Evolutionary conservation across 2,329 filamentous ascomycete genomes (phyloP).

Genomic region (Thielaviopsis punctulata): DNA sequence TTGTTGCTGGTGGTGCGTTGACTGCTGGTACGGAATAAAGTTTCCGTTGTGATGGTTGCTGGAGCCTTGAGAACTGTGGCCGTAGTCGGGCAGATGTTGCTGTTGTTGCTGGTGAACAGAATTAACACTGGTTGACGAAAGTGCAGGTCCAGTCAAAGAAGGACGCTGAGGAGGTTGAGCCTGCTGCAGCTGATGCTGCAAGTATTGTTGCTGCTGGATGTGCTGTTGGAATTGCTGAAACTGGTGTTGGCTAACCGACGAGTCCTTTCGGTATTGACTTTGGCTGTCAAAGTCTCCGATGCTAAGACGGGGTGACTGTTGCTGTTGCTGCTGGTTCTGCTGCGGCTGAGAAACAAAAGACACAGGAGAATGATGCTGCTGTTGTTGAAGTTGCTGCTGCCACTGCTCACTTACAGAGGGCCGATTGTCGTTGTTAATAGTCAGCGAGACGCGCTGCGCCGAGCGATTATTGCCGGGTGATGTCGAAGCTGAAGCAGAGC

Average conservation of each 20-base stretch:
- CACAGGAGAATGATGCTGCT: constrained; percentile 12
- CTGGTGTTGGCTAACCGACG: constrained; percentile 15
- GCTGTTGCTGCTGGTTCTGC: constrained; percentile 14
- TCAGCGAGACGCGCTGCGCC: constrained; percentile 11
- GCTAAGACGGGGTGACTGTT: constrained; percentile 19
- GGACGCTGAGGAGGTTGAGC: constrained; percentile 20
- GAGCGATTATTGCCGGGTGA: constrained; percentile 14
- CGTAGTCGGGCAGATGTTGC: constrained; percentile 12
- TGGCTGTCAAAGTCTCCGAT: constrained; percentile 24
- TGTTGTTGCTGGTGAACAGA: background rate
- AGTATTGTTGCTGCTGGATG: constrained; percentile 18
- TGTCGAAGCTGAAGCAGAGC: constrained; percentile 22
- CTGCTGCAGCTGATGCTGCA: constrained; percentile 17
- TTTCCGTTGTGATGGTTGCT: constrained; percentile 13
- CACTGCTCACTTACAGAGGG: constrained; percentile 12
- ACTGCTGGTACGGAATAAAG: constrained; percentile 17
- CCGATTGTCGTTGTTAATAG: constrained; percentile 12
- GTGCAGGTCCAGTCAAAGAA: constrained; percentile 2
- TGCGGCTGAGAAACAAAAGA: constrained; percentile 13
- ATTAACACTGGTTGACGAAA: constrained; percentile 1
- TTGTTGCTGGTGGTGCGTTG: constrained; percentile 19
- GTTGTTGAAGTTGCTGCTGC: constrained; percentile 12
- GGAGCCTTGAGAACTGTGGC: constrained; percentile 5
- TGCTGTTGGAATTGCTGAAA: constrained; percentile 19
- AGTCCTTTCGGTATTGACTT: constrained; percentile 14